Conservation (phyloP, 345 rosid species). For the Populus tremula region DNA sequence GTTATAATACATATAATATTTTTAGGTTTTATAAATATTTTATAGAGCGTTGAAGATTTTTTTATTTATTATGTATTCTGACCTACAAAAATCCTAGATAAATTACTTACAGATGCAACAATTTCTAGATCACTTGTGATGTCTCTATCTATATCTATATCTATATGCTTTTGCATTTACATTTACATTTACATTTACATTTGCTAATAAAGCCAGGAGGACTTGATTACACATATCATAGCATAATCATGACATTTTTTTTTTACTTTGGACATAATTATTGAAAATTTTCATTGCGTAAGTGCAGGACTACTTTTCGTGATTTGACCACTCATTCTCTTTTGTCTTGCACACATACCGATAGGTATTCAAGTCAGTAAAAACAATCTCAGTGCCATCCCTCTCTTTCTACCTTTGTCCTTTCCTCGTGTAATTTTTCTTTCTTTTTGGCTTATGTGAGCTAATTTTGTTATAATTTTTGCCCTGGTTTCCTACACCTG, state of each 20-base stretch:
- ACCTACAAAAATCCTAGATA: no score
- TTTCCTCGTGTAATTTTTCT: constrained; percentile 9
- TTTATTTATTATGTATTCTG: no score
- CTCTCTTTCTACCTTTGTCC: constrained; percentile 30
- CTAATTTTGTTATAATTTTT: constrained; percentile 29
- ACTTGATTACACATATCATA: constrained; percentile 19
- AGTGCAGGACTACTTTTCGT: constrained; percentile 25
- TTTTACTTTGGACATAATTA: background rate
- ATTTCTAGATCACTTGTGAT: no score
- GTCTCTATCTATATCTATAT: no score
- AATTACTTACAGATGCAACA: accelerated
- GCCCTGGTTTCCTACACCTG: constrained; percentile 12
- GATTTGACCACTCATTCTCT: constrained; percentile 52
- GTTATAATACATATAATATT: no score
- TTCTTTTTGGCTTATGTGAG: constrained; percentile 18
- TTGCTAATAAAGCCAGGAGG: background rate
- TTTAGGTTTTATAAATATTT: no score
- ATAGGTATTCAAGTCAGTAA: constrained; percentile 31
- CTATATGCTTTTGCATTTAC: no score
- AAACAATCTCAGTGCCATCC: constrained; percentile 20
- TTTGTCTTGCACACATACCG: constrained; percentile 30
- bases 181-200: background rate
- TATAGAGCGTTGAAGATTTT: no score
- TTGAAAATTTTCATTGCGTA: background rate
- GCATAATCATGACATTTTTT: constrained; percentile 30